Percentiles rank a stretch among this genome's conserved stretches.
These are phyloP conservation scores for Serpula lacrymans DNA, from an alignment of 768 basidiomycete genomes.

Conservation along the genomic window DNA sequence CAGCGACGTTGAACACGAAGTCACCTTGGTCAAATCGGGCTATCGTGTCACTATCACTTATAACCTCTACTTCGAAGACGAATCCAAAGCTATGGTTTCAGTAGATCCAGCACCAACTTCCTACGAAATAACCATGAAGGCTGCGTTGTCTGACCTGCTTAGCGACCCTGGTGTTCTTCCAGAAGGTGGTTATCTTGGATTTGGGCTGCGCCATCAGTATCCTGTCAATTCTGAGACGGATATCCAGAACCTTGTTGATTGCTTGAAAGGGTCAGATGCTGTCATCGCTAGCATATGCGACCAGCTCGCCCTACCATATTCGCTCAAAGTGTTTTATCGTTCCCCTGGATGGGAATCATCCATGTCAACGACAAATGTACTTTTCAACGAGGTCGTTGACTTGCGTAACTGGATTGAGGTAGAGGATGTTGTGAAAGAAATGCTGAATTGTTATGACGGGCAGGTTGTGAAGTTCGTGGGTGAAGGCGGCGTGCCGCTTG, in stretches of 20 bases:
- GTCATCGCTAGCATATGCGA: conserved; percentile 18
- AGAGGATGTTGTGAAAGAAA: background rate
- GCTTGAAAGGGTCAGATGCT: conserved; percentile 30
- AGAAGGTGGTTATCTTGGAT: conserved; percentile 37
- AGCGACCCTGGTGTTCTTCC: conserved; percentile 32
- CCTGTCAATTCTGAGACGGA: conserved; percentile 17
- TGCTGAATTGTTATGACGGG: background rate
- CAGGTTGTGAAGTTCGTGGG: too few species aligned
- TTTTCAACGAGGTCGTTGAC: background rate
- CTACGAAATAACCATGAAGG: conserved; percentile 4
- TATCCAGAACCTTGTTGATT: conserved; percentile 1
- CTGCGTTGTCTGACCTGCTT: conserved; percentile 21
- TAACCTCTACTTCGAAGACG: conserved; percentile 37
- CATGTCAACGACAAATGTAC: background rate
- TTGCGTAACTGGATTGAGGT: background rate
- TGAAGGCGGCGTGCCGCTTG: too few species aligned
- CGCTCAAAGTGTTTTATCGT: conserved; percentile 19
- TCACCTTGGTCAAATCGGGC: conserved; percentile 37
- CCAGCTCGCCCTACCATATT: conserved; percentile 11
- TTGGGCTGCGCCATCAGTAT: conserved; percentile 37
- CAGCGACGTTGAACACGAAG: conserved; percentile 45
- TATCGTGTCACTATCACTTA: conserved; percentile 44
- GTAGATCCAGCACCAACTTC: background rate
- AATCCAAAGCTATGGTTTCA: too few species aligned
- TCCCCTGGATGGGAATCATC: background rate